Evolutionary conservation across 2,329 filamentous ascomycete genomes (phyloP).

Genomic region (Talaromyces pinophilus): DNA sequence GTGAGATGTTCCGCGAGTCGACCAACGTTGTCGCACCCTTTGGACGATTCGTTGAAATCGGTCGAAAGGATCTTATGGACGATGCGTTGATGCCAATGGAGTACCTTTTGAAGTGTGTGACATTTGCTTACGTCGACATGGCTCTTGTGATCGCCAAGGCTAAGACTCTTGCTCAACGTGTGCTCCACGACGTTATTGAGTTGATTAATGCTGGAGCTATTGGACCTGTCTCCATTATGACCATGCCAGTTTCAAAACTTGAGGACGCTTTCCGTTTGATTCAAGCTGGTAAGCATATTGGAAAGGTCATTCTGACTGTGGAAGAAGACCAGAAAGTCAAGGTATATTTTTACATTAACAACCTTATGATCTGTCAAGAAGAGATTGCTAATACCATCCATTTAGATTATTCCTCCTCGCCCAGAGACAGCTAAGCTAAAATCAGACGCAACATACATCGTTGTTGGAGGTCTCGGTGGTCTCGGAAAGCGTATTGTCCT

Average conservation of each 20-base stretch:
- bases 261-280: conserved; percentile 1
- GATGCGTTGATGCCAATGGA: not conserved
- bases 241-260: not conserved
- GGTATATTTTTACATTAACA: not conserved
- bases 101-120: not conserved
- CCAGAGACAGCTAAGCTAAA: not conserved
- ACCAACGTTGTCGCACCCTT: not conserved
- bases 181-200: not conserved
- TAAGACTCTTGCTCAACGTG: not conserved
- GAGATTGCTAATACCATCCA: not conserved
- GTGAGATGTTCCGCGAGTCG: not conserved
- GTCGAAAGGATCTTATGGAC: not conserved
- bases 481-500: not conserved
- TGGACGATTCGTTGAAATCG: not conserved
- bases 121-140: not conserved
- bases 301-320: not conserved
- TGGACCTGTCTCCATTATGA: not conserved
- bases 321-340: not conserved
- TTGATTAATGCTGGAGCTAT: not conserved
- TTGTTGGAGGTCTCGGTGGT: conserved; percentile 3
- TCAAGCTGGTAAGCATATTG: conserved; percentile 4
- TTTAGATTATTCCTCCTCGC: not conserved
- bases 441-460: not conserved
- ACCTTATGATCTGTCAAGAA: not conserved
- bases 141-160: not conserved